Base-by-base conservation (phyloP, 441 rosid genomes). In the Mallotus japonicus region DNA sequence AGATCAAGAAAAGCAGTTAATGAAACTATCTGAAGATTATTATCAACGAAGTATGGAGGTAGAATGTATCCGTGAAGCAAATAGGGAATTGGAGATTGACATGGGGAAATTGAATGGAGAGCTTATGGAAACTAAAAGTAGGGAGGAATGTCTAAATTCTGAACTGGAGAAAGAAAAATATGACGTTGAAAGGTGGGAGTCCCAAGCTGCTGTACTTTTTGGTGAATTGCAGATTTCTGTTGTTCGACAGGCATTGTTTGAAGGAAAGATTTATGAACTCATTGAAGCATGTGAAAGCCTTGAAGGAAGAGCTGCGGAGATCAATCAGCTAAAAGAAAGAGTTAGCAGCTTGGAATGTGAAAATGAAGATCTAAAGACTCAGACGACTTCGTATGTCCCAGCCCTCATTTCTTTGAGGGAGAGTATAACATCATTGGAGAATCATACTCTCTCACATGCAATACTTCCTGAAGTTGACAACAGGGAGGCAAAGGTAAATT, bases 401-500 rank as follows among this genome's bases (percentile, higher is more conserved):
- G 89, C 84, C 57, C 77, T 90, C 53, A 67, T 73, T 78, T 84
- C 89, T 79, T 80, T 96, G 81, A 81, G 74, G 79, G 88, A 88
- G 40, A 79, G 86, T 76, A 60, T 96, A 60, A 71, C 80, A 54
- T 89, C 97, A 71, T 79, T 96, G 81, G 97, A 90, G 79, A 83
- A 78, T 67, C 88, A 65, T 77, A 71, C 79, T 60, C 73, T 78
- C 74, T 56, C 80, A 83, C 83, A 73, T 56, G 67, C 62, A 46
- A 63, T 67, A 74, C 79, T 75, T 76, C 75, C 68, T 72, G 67
- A 77, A 65, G 75, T 71, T 68, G 76, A 81, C 19, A 72, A 47
- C 37, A 80, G 76, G 67, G 83, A 77, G 79, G 62, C 76, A 70
- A 85, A 77, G 88, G 98, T 93, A 87, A 76, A 57, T 60, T 32